These are phyloP conservation scores for Podaxis rugospora DNA, from an alignment of 768 basidiomycete genomes.

Conservation along the genomic window DNA sequence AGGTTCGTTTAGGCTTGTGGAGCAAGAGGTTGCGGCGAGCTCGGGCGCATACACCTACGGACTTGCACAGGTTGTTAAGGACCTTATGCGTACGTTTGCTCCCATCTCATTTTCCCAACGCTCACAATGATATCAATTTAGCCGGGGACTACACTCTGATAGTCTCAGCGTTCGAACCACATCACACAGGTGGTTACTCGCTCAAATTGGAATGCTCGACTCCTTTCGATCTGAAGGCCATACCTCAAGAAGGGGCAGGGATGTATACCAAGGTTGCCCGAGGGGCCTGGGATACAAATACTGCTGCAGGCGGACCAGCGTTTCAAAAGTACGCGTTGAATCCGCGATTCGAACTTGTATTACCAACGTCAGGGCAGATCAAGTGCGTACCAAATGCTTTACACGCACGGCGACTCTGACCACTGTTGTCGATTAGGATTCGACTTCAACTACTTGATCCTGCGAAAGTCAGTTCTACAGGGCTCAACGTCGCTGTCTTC, in stretches of 20 bases:
- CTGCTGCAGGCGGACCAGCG: conserved; percentile 68
- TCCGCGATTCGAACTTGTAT: conserved; percentile 60
- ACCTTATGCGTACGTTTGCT: conserved; percentile 45
- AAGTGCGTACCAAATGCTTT: conserved; percentile 37
- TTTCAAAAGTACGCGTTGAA: conserved; percentile 62
- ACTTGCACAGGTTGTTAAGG: conserved; percentile 48
- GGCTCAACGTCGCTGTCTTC: conserved; percentile 56
- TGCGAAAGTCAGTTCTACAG: conserved; percentile 28
- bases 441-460: conserved; percentile 60
- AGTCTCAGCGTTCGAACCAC: conserved; percentile 82
- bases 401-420: background rate
- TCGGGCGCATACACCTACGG: conserved; percentile 85
- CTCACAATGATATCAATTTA: conserved; percentile 20
- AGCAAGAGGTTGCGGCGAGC: conserved; percentile 66
- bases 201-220: conserved; percentile 59
- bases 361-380: conserved; percentile 49
- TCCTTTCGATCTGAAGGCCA: conserved; percentile 56
- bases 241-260: conserved; percentile 87
- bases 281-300: conserved; percentile 64
- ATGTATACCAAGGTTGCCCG: conserved; percentile 71
- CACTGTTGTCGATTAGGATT: conserved; percentile 37
- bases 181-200: conserved; percentile 59
- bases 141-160: conserved; percentile 81
- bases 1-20: conserved; percentile 36
- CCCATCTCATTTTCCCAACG: too few species aligned